Base-by-base conservation (phyloP, 768 basidiomycete species). In the Termitomyces titanicus region DNA sequence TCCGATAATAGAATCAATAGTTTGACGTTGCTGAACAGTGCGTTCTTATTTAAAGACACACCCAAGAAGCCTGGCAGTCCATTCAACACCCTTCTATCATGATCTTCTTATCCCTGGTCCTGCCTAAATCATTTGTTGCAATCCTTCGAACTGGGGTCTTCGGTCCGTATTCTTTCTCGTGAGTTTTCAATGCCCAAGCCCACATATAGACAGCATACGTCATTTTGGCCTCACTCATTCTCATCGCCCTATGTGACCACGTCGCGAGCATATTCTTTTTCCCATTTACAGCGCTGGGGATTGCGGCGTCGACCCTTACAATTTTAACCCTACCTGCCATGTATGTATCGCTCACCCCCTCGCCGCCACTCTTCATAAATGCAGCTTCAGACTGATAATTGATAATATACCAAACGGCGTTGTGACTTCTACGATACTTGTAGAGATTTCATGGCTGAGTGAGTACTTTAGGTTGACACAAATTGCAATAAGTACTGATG, bases 401-500 rank as follows among this genome's bases (percentile, higher is more conserved):
- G 75, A 75, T 46, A 47, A 65, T 2, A 51, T 63, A 27, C 69
- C 72, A 38, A 68, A 70, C 45, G 72, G 72, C 17, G 73, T 71
- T 1, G 59, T 76, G 47, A 67, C 70, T 1, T 74, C 74, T 2
- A 73, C 72, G 67, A 69, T 78, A n/a, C 60, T 65, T 15, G 65
- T 74, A 40, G 79, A 80, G 55, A 35, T 75, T 45, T 60, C 55
- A 10, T 76, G 73, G 72, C 57, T 74, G 31, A 66, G 78, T 78
- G 54, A 39, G 70, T 62, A 15, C 37, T 33, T n/a, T n/a, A n/a
- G n/a, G n/a, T n/a, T n/a, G n/a, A n/a, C n/a, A 27, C 20, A 25
- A 44, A 25, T 47, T 22, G 20, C 17, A 25, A 31, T n/a, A n/a
- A n/a, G n/a, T 24, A 11, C 24, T 50, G 10, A 52, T 25, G 4